Evolutionary conservation across 768 basidiomycete genomes (phyloP), one percentile per base, ranked within the genome.

Genomic region (Calocera viscosa): DNA sequence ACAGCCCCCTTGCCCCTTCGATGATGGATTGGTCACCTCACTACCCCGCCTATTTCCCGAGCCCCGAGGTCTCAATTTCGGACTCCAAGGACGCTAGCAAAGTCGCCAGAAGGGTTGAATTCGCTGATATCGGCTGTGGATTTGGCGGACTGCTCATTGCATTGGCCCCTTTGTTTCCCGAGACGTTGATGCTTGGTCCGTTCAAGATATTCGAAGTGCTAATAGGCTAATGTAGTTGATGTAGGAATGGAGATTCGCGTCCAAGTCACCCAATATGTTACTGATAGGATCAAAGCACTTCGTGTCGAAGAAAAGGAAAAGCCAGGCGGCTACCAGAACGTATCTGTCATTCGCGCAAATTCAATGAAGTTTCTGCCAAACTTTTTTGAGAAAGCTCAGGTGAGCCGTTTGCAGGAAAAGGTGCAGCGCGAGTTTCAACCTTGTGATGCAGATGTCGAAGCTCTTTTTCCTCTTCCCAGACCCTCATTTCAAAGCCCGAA

Each of bases 391-490:
- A 94, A 94, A 74, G 87, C 87, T 67, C 95, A 95, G 73, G 77
- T 80, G 64, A 68, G 77, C 72, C 11, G 3, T 1, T 12, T 24
- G 24, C 14, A n/a, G 39, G 16, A 26, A 16, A 39, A 16, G 10
- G 28, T 35, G 10, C 24, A 19, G 33, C 47, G 66, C 34, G 14
- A 64, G 24, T 1, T 2, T 16, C 1, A 35, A n/a, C 10, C 19
- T 14, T 14, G 63, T 26, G 49, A 11, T 40, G 32, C 10, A 49
- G 69, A 81, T 99, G 39, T 87, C 89, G 22, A 87, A 95, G 63
- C 81, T 99, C 64, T 99, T 99, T 79, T 98, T 99, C 80, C 84
- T 98, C 67, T 99, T 98, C 78, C 96, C 96, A 43, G 96, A 99
- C 77, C 96, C 96, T 0, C 96, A 98, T 76, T 99, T 99, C 84